Base-by-base conservation (phyloP, 306 rosid species). In the Albizia julibrissin region DNA sequence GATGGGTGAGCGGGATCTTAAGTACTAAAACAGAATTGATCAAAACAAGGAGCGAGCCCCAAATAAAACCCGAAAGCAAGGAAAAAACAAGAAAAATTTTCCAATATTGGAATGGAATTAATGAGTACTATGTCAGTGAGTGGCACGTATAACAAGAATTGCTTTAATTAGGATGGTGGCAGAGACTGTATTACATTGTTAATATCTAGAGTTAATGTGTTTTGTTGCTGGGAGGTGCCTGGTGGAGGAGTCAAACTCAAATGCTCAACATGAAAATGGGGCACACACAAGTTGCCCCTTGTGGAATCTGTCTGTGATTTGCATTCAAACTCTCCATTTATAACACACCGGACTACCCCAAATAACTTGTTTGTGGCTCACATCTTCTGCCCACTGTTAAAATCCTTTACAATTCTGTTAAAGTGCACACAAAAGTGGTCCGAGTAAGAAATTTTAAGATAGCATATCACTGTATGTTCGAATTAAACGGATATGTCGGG, bases 221-320 rank as follows among this genome's bases (percentile, higher is more conserved):
- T 27, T 27, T 5, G 0, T 24, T 44, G n/a, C 8, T 43, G 16
- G 34, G 54, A 43, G 58, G 56, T 12, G 34, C 37, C 6, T 2
- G 58, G 58, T 70, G 21, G 52, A 9, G 50, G 52, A 68, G 74
- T 70, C 52, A 43, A 70, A 70, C 11, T n/a, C 15, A 61, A 9
- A 22, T 24, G 37, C 27, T 71, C 29, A 31, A 24, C 15, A 13
- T 6, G 75, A 18, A 72, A 46, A 72, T 44, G 61, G 76, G 59
- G 42, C 9, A 14, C 58, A 10, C 14, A 16, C 18, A 26, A 71
- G 14, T 71, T 71, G 75, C 50, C 24, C 8, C 22, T 72, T 33
- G 59, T 72, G 76, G 76, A 72, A 46, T 27, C 76, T 43, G 58
- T 14, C 49, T 49, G 46, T 24, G 39, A 24, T 42, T 71, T 44